These are phyloP conservation scores for Blastobotrys attinorum DNA, from an alignment of 805 yeast genomes.

Conservation along the genomic window DNA sequence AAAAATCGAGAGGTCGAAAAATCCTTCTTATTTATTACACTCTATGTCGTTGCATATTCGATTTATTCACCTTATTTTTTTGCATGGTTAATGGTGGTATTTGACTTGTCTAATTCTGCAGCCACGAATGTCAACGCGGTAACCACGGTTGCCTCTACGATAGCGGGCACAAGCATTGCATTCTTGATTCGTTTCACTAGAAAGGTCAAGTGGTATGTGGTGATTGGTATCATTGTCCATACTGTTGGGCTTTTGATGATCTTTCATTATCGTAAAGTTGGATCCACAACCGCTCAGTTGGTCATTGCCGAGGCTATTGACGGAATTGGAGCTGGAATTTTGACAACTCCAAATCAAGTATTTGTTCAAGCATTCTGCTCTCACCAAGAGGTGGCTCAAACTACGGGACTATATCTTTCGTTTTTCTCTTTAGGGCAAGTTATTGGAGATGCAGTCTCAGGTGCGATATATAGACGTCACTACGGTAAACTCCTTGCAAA, in stretches of 20 bases:
- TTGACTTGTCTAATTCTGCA: conserved; percentile 8
- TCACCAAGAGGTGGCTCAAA: conserved; percentile 8
- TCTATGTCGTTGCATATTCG: conserved; percentile 26
- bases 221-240: conserved; percentile 52
- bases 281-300: conserved; percentile 43
- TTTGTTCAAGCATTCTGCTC: conserved; percentile 6
- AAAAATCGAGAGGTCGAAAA: conserved; percentile 24
- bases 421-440: conserved; percentile 8
- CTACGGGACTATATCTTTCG: conserved; percentile 8
- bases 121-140: conserved; percentile 10
- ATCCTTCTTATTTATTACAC: conserved; percentile 8
- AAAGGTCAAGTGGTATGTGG: conserved; percentile 33
- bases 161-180: conserved; percentile 7
- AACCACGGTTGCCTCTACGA: conserved; percentile 9
- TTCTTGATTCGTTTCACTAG: conserved; percentile 3
- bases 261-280: conserved; percentile 46
- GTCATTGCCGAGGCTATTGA: conserved; percentile 54
- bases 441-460: conserved; percentile 10
- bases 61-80: conserved; percentile 11
- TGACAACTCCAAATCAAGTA: conserved; percentile 40
- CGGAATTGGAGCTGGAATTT: conserved; percentile 67
- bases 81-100: conserved; percentile 10
- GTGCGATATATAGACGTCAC: conserved; percentile 8
- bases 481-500: conserved; percentile 1
- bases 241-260: conserved; percentile 52